phyloP scores from a whole-genome alignment of 768 basidiomycete species.

The Lentinula guzmanii region DNA sequence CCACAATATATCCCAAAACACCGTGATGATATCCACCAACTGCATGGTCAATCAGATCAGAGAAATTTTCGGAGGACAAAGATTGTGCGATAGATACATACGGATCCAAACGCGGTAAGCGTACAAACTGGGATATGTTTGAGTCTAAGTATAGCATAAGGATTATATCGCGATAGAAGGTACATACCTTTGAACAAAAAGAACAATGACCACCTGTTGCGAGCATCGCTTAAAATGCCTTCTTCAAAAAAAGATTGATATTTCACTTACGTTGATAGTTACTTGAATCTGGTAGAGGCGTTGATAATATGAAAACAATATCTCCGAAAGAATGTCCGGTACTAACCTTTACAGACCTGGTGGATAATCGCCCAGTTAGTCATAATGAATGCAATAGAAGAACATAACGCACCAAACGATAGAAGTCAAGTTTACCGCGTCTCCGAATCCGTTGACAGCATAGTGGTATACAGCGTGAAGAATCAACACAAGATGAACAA shows the following conservation, averaged over 20 bases:
- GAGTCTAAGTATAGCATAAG: not conserved
- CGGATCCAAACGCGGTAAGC: conserved; percentile 41
- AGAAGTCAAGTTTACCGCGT: conserved; percentile 15
- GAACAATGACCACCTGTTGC: conserved; percentile 31
- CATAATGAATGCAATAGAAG: not conserved
- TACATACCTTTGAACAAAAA: conserved; percentile 41
- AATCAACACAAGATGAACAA: conserved; percentile 25
- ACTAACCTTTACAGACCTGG: conserved; percentile 27
- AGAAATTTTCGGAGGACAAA: not conserved
- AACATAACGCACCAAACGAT: conserved; percentile 24
- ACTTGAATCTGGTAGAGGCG: conserved; percentile 28
- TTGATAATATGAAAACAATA: not conserved
- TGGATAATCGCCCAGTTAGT: not conserved
- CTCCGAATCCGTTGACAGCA: conserved; percentile 29
- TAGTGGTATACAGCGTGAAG: conserved; percentile 31
- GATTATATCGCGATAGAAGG: not conserved
- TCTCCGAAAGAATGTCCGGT: conserved; percentile 7
- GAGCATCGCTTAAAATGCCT: not conserved
- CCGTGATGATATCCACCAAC: conserved; percentile 33
- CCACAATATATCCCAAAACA: conserved; percentile 28
- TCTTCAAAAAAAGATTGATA: not conserved
- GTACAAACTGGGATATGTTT: conserved; percentile 28
- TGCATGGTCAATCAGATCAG: conserved; percentile 6
- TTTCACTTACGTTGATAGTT: conserved; percentile 30
- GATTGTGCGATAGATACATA: conserved; percentile 20